A percentile compares a stretch with the other conserved stretches of the same genome.
Conservation (phyloP, 371 early-diverging fungal species). For the Chytridium lagenaria region DNA sequence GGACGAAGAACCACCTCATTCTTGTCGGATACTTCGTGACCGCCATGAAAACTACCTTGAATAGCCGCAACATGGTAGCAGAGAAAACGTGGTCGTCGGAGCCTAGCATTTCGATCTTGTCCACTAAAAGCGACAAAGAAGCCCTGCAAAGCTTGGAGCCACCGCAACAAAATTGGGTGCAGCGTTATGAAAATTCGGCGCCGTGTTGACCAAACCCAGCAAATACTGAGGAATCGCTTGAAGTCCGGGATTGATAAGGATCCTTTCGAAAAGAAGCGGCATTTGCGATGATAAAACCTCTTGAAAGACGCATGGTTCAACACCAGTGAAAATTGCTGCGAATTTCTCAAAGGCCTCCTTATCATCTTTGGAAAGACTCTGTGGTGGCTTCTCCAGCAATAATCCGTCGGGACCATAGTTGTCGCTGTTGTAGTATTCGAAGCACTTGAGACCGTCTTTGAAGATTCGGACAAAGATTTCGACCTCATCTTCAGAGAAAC, state of each 20-base stretch:
- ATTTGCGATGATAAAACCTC: slow-evolving; percentile 93
- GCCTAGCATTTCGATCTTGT: slow-evolving; percentile 84
- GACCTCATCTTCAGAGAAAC: slow-evolving; percentile 73
- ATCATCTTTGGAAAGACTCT: slow-evolving; percentile 65
- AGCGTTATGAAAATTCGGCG: slow-evolving; percentile 12
- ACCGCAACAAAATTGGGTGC: slow-evolving; percentile 55
- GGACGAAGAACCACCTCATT: slow-evolving; percentile 92
- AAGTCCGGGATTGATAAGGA: slow-evolving; percentile 79
- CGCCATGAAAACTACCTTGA: slow-evolving; percentile 93
- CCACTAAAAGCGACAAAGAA: slow-evolving; percentile 78
- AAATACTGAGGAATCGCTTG: slow-evolving; percentile 90
- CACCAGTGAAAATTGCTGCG: slow-evolving; percentile 81
- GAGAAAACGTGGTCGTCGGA: slow-evolving; percentile 76
- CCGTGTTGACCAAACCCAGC: slow-evolving; percentile 70
- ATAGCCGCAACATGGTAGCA: slow-evolving; percentile 84
- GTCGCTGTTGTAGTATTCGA: slow-evolving; percentile 83
- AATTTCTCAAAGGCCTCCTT: slow-evolving; percentile 93
- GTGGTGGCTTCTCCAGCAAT: slow-evolving; percentile 42
- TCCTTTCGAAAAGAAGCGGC: slow-evolving; percentile 81
- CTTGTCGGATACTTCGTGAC: slow-evolving; percentile 86
- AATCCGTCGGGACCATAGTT: slow-evolving; percentile 65
- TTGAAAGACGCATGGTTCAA: slow-evolving; percentile 93
- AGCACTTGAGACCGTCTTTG: slow-evolving; percentile 84
- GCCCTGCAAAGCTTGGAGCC: slow-evolving; percentile 78
- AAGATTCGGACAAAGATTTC: slow-evolving; percentile 68